These are phyloP conservation scores for Golubevia sp. DNA, from an alignment of 1,284 basidiomycete genomes.

Conservation along the genomic window DNA sequence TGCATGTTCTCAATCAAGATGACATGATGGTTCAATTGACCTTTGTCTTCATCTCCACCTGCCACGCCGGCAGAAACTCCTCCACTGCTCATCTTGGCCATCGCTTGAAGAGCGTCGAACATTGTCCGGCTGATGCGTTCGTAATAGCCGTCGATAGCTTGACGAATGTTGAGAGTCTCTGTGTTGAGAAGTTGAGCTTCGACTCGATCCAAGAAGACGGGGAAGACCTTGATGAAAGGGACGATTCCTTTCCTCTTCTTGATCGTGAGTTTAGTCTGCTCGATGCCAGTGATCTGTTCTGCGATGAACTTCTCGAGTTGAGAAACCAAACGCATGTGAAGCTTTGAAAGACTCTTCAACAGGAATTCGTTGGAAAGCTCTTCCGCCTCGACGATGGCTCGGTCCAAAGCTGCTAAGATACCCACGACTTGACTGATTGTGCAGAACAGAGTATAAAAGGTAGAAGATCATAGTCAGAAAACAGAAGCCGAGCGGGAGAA, in stretches of 20 bases:
- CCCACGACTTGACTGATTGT: conserved; percentile 80
- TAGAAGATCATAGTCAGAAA: no score
- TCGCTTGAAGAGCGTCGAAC: conserved; percentile 89
- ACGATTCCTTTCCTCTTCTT: conserved; percentile 91
- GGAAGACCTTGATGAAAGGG: conserved; percentile 92
- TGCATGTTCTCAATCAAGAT: conserved; percentile 97
- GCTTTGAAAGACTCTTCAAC: conserved; percentile 75
- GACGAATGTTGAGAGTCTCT: conserved; percentile 74
- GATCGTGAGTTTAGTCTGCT: conserved; percentile 84
- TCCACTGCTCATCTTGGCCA: conserved; percentile 82
- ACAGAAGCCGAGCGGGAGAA: background rate
- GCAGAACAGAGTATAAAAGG: background rate
- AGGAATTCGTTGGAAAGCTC: conserved; percentile 79
- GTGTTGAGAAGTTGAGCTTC: conserved; percentile 80
- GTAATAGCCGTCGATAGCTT: conserved; percentile 79
- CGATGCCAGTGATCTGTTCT: conserved; percentile 86
- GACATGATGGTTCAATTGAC: conserved; percentile 93
- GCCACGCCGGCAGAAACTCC: conserved; percentile 66
- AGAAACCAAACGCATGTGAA: conserved; percentile 66
- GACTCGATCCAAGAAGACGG: conserved; percentile 78
- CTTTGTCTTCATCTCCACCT: conserved; percentile 77
- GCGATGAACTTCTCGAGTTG: conserved; percentile 43
- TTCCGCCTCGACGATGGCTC: conserved; percentile 77
- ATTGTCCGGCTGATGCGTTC: conserved; percentile 84
- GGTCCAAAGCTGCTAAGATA: conserved; percentile 78